These are phyloP conservation scores for Physcia stellaris DNA, from an alignment of 495 filamentous ascomycete species.

Conservation along the genomic window DNA sequence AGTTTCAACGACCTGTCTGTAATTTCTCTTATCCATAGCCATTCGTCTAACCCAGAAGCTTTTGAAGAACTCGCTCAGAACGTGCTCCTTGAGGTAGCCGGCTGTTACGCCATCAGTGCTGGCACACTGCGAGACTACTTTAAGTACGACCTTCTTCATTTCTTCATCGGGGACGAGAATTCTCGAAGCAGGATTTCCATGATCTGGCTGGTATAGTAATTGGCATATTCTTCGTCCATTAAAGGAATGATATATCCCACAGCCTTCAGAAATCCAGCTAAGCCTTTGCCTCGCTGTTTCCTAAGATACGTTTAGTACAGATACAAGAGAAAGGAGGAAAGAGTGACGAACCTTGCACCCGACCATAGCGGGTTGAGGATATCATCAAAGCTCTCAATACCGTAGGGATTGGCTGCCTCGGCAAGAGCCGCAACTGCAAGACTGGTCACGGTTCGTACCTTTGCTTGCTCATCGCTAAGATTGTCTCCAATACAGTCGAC, in stretches of 20 bases:
- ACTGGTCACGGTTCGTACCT: constrained; percentile 90
- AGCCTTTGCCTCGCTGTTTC: constrained; percentile 90
- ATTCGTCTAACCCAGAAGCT: constrained; percentile 96
- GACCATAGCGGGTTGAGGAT: constrained; percentile 97
- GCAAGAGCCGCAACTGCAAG: constrained; percentile 91
- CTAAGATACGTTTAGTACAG: constrained; percentile 18
- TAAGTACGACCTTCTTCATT: constrained; percentile 99
- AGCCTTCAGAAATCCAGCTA: constrained; percentile 93
- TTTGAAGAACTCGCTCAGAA: constrained; percentile 94
- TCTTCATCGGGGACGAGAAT: constrained; percentile 93
- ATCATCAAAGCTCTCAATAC: constrained; percentile 97
- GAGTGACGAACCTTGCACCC: constrained; percentile 39
- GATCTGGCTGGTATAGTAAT: constrained; percentile 96
- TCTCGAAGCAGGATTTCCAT: constrained; percentile 97
- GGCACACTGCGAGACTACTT: constrained; percentile 95
- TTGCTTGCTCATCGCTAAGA: constrained; percentile 93
- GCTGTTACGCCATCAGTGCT: constrained; percentile 91
- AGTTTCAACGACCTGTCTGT: constrained; percentile 93
- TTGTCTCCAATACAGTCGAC: constrained; percentile 95
- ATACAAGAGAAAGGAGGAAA: not conserved
- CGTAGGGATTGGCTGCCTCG: constrained; percentile 93
- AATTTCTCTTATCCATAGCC: constrained; percentile 94
- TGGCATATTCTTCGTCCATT: constrained; percentile 99
- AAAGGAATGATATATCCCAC: constrained; percentile 97
- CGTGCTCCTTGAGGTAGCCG: constrained; percentile 85